A percentile compares a stretch with the other conserved stretches of the same genome.
Evolutionary conservation across 2,329 filamentous ascomycete genomes (phyloP).

Genomic region (Cladobotryum mycophilum): DNA sequence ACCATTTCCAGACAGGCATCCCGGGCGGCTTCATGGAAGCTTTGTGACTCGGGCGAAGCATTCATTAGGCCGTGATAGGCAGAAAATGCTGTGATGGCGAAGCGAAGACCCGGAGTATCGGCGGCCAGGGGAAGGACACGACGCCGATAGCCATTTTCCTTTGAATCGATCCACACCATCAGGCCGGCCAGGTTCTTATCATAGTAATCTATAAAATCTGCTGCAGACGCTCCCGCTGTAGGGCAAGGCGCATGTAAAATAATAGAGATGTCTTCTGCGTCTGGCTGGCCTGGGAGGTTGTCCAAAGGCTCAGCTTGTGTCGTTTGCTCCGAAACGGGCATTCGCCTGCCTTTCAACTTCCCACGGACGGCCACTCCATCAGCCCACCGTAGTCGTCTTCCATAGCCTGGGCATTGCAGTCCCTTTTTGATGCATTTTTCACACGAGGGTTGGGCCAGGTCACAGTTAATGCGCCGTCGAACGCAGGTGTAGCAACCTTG

Average conservation of each 20-base stretch:
- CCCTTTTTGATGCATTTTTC: conserved; percentile 25
- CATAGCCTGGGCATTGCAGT: conserved; percentile 22
- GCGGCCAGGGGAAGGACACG: conserved; percentile 21
- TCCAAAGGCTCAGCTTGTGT: conserved; percentile 9
- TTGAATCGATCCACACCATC: conserved; percentile 27
- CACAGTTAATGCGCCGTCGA: conserved; percentile 24
- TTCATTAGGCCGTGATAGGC: conserved; percentile 22
- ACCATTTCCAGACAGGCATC: conserved; percentile 23
- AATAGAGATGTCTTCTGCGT: no score
- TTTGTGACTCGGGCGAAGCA: conserved; percentile 15
- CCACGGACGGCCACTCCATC: conserved; percentile 23
- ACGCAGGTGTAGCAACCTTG: conserved; percentile 22
- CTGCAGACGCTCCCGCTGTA: conserved; percentile 16
- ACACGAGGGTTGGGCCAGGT: conserved; percentile 19
- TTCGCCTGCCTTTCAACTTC: conserved; percentile 16
- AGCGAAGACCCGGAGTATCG: conserved; percentile 20
- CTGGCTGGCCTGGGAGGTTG: no score
- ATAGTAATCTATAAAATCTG: conserved; percentile 23
- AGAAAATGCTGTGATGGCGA: conserved; percentile 24
- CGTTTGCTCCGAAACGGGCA: conserved; percentile 11
- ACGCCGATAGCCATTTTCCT: conserved; percentile 23
- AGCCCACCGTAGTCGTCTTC: conserved; percentile 22
- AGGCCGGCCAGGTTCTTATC: conserved; percentile 23
- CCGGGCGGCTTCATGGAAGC: conserved; percentile 22
- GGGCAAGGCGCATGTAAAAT: no score